Conservation (phyloP, 2,329 filamentous ascomycete species). For the Ceratocystiopsis sp. region DNA sequence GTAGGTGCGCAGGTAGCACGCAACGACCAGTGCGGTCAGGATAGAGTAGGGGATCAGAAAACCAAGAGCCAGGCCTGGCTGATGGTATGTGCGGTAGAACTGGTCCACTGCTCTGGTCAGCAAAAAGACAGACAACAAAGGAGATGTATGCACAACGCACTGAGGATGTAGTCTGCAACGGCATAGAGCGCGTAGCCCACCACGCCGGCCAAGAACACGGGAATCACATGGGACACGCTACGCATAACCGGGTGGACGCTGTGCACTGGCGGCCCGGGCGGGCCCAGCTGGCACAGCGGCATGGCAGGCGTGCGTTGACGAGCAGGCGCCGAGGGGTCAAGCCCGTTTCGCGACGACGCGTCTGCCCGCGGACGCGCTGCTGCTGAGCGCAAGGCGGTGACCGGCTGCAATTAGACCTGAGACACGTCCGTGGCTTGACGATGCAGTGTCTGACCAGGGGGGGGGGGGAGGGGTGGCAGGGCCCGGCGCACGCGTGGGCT, state of each 20-base stretch:
- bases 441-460: too few relatives aligned
- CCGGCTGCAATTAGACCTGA: too few relatives aligned
- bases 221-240: conserved; percentile 32
- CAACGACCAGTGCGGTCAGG: conserved; percentile 47
- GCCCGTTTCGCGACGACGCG: too few relatives aligned
- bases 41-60: conserved; percentile 53
- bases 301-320: too few relatives aligned
- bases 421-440: too few relatives aligned
- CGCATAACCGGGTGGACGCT: conserved; percentile 7
- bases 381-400: too few relatives aligned
- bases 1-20: conserved; percentile 55
- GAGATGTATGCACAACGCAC: conserved; percentile 29
- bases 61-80: conserved; percentile 41
- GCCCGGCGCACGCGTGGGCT: too few relatives aligned
- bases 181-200: conserved; percentile 58
- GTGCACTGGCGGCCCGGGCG: conserved; percentile 1
- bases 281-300: too few relatives aligned
- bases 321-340: too few relatives aligned
- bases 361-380: too few relatives aligned
- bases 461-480: too few relatives aligned
- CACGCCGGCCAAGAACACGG: conserved; percentile 46
- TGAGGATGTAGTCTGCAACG: conserved; percentile 47
- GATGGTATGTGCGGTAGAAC: conserved; percentile 35
- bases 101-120: conserved; percentile 43
- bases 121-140: conserved; percentile 1